These are phyloP conservation scores for Puccinia novopanici DNA, from an alignment of 1,284 basidiomycete genomes.

Conservation along the genomic window DNA sequence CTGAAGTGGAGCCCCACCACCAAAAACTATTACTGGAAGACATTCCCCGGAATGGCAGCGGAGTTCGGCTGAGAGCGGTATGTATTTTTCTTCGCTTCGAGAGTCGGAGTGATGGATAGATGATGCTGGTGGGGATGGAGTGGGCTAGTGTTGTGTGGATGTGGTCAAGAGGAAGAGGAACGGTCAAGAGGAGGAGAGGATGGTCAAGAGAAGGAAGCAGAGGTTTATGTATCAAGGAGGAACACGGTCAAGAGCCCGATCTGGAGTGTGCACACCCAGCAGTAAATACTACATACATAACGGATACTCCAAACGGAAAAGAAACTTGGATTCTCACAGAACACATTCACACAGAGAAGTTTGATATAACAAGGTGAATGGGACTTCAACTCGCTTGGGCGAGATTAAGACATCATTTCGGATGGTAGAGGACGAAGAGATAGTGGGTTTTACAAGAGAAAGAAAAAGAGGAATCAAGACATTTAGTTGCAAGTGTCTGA, in stretches of 20 bases:
- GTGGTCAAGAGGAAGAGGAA: neutral
- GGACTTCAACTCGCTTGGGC: too few species aligned
- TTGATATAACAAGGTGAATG: too few species aligned
- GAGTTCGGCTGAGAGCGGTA: neutral
- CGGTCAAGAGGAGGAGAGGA: neutral
- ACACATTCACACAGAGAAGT: too few species aligned
- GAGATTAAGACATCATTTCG: too few species aligned
- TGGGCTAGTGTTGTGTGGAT: neutral
- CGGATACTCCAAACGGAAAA: neutral
- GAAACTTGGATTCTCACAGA: too few species aligned
- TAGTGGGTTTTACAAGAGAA: too few species aligned
- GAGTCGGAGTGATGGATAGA: neutral
- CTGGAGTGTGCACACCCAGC: constrained; percentile 2
- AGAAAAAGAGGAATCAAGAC: too few species aligned
- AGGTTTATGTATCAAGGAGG: neutral
- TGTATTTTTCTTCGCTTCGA: neutral
- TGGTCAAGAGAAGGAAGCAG: neutral
- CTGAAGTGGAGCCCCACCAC: constrained; percentile 35
- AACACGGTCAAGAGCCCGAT: constrained; percentile 1
- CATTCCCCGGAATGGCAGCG: neutral
- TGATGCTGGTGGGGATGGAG: neutral
- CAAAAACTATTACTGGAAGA: constrained; percentile 35
- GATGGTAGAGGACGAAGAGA: too few species aligned
- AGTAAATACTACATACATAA: neutral
- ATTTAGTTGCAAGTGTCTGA: too few species aligned